A percentile compares a stretch with the other conserved stretches of the same genome.
Conservation (phyloP, 345 rosid species). For the Linum tenue region DNA sequence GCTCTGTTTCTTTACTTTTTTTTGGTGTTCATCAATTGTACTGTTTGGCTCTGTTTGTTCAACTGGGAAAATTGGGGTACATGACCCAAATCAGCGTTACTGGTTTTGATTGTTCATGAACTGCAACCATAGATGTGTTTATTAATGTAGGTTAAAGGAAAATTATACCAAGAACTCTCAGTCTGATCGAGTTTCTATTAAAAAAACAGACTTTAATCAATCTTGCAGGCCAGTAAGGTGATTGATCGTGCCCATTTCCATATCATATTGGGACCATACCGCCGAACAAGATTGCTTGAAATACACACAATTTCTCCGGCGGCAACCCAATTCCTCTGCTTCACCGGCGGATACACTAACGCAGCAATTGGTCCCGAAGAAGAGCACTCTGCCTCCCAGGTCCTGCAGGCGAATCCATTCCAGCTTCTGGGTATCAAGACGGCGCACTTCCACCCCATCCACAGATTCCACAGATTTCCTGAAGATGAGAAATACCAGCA, state of each 20-base stretch:
- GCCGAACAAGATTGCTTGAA: background rate
- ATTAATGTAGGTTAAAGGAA: too few species aligned
- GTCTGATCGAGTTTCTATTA: too few species aligned
- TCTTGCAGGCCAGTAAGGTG: background rate
- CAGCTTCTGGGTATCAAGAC: background rate
- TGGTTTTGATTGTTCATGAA: too few species aligned
- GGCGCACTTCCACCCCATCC: background rate
- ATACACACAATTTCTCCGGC: slow-evolving; percentile 1
- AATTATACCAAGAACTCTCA: too few species aligned
- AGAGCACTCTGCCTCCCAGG: background rate
- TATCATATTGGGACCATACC: background rate
- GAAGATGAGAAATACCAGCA: background rate
- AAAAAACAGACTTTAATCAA: too few species aligned
- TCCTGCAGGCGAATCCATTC: background rate
- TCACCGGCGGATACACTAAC: background rate
- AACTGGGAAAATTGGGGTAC: too few species aligned
- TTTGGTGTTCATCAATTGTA: too few species aligned
- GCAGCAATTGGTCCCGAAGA: background rate
- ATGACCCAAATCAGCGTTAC: too few species aligned
- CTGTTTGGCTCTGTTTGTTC: too few species aligned
- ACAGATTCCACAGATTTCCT: background rate
- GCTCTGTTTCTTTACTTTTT: too few species aligned
- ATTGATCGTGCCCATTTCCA: background rate
- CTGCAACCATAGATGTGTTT: too few species aligned
- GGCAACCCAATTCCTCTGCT: background rate